A percentile compares a stretch with the other conserved stretches of the same genome.
These are phyloP conservation scores for Trichophyton mentagrophytes DNA, from an alignment of 2,329 filamentous ascomycete species.

Conservation along the genomic window DNA sequence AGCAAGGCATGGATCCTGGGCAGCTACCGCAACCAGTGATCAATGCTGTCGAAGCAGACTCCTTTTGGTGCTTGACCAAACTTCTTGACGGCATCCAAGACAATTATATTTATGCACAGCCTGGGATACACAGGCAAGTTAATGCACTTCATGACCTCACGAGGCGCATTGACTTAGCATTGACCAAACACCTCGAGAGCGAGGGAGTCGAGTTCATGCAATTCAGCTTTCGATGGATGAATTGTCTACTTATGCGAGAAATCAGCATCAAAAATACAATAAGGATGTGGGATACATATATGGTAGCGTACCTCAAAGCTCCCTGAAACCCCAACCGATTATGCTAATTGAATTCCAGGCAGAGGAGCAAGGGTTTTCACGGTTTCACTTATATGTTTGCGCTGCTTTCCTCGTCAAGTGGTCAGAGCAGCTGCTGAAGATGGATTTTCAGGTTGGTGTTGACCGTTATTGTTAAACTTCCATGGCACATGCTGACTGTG, in stretches of 20 bases:
- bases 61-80: conserved; percentile 97
- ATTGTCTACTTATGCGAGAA: conserved; percentile 94
- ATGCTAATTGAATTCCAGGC: conserved; percentile 45
- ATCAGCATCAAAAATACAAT: conserved; percentile 94
- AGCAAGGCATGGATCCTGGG: conserved; percentile 90
- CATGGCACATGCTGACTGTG: neutral
- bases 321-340: neutral
- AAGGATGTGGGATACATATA: conserved; percentile 98
- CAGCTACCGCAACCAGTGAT: conserved; percentile 81
- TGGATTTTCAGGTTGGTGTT: conserved; percentile 64
- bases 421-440: conserved; percentile 86
- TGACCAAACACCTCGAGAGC: conserved; percentile 78
- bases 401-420: conserved; percentile 97
- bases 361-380: conserved; percentile 95
- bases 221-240: conserved; percentile 99
- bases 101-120: conserved; percentile 96
- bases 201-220: conserved; percentile 98
- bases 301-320: conserved; percentile 44
- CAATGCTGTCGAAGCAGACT: conserved; percentile 93
- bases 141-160: conserved; percentile 79
- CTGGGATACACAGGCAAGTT: conserved; percentile 90
- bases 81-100: conserved; percentile 97
- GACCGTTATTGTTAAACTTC: neutral
- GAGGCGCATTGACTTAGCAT: conserved; percentile 66
- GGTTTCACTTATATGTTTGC: conserved; percentile 96